Evolutionary conservation across 768 basidiomycete genomes (phyloP), one percentile per base, ranked within the genome.

Genomic region (Lepiota venenata): DNA sequence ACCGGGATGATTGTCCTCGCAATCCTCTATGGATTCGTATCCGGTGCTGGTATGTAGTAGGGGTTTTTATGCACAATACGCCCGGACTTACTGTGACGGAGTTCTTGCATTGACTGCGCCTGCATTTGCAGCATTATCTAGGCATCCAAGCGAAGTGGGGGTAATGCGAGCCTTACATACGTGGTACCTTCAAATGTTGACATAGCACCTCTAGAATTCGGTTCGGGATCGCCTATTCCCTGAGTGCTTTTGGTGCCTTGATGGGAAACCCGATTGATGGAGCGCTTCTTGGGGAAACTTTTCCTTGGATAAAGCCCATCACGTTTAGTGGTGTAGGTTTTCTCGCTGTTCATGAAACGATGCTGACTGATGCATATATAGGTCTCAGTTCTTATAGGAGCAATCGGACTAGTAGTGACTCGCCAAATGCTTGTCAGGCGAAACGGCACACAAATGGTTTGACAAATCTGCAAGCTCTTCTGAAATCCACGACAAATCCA

Each of bases 1-100:
- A 64, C 60, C 0, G 64, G 70, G 16, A 61, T 69, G 18, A 59
- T 70, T 32, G 52, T 65, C 5, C 63, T 77, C 25, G 66, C 71
- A 4, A 57, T 74, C n/a, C n/a, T n/a, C n/a, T n/a, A n/a, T n/a
- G n/a, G n/a, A n/a, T n/a, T n/a, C n/a, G n/a, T n/a, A n/a, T 11
- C 56, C 75, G 11, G 41, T 42, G 41, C 41, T 42, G 41, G 41
- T 42, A 42, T 42, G 41, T 42, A 16, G 8, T 6, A 16, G 6
- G n/a, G n/a, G n/a, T n/a, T n/a, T n/a, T n/a, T n/a, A n/a, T n/a
- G n/a, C n/a, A n/a, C n/a, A n/a, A n/a, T n/a, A n/a, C n/a, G n/a
- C n/a, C n/a, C n/a, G n/a, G n/a, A 42, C n/a, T 42, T 15, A n/a
- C 41, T 42, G 41, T 20, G n/a, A n/a, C n/a, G n/a, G n/a, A n/a